Base-by-base conservation (phyloP, 2,329 filamentous ascomycete species). In the Graphilbum ipis-grandicollis region DNA sequence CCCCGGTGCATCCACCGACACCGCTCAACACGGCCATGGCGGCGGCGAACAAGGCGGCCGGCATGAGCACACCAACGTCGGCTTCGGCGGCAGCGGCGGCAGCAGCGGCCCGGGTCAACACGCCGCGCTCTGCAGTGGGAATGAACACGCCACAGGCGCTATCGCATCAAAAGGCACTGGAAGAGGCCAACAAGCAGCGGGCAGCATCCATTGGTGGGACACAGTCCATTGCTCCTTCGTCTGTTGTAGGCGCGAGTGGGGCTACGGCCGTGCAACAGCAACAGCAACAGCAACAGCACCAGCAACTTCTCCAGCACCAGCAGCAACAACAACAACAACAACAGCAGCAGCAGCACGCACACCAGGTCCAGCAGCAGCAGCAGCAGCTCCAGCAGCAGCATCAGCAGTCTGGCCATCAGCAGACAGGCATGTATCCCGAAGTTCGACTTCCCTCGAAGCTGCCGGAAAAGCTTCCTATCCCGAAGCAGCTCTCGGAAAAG, bases 391-490 rank as follows among this genome's bases (percentile, higher is more conserved):
- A 33, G 35, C 34, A 31, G 19, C 41, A 32, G 29, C 47, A 19
- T 47, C 46, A 25, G 46, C 47, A 42, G 46, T 50, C 45, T 45
- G 33, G 45, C 47, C 21, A 19, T 48, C 32, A 15, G 18, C 19
- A 18, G 15, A 22, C 5, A 28, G 30, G 2, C 26, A 29, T 1
- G 13, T 38, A 41, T 9, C 31, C 36, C 7, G 41, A 39, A 9
- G n/a, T 38, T 18, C 39, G 37, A 9, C 31, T 43, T 25, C 39
- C 41, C 25, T 50, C 57, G 13, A 53, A 55, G 14, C 50, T 66
- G 53, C 58, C 70, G 31, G 55, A 60, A 33, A 85, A 84, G 52
- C 79, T 90, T 62, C 76, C 77, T 0, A 93, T 93, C 35, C 78
- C 84, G 3, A 93, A 92, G 56, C 74, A 70, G 29, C 66, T 96